A percentile compares a stretch with the other conserved stretches of the same genome.
Conservation (phyloP, 2,329 filamentous ascomycete genomes). For the Monosporascus sp. region DNA sequence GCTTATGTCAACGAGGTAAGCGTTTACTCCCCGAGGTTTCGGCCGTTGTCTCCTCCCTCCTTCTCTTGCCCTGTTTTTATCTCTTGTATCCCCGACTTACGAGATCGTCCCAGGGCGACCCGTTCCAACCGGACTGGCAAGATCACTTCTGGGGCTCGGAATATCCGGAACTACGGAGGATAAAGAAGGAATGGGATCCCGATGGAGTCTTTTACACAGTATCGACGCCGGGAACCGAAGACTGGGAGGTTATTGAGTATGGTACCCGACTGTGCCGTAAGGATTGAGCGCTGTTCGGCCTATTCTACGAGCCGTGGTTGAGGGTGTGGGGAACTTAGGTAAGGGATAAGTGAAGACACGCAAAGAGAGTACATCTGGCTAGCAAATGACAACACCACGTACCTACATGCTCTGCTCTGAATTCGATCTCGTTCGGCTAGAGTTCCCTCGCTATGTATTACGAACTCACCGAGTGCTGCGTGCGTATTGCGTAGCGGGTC, state of each 20-base stretch:
- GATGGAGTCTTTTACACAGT: slow-evolving; percentile 21
- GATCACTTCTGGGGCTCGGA: slow-evolving; percentile 21
- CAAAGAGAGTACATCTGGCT: too few species aligned
- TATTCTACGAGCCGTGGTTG: not conserved
- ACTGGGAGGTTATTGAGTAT: slow-evolving; percentile 25
- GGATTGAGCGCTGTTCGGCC: not conserved
- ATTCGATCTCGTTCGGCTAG: too few species aligned
- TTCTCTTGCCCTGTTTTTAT: not conserved
- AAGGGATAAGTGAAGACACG: too few species aligned
- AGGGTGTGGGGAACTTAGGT: too few species aligned
- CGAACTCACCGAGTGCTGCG: too few species aligned
- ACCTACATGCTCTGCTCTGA: too few species aligned
- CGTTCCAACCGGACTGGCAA: slow-evolving; percentile 25
- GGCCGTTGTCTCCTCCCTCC: not conserved
- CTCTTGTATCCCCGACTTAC: not conserved
- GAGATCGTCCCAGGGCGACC: slow-evolving; percentile 22
- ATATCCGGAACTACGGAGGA: slow-evolving; percentile 19
- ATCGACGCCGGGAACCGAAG: slow-evolving; percentile 19
- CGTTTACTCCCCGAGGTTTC: not conserved
- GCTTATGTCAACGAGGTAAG: slow-evolving; percentile 40
- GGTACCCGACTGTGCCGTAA: slow-evolving; percentile 20
- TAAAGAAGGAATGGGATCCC: slow-evolving; percentile 26
- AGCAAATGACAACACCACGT: too few species aligned
- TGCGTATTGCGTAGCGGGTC: too few species aligned
- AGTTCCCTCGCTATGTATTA: too few species aligned